Evolutionary conservation across 2,329 filamentous ascomycete genomes (phyloP).

Genomic region (Ophiocordyceps unilateralis): DNA sequence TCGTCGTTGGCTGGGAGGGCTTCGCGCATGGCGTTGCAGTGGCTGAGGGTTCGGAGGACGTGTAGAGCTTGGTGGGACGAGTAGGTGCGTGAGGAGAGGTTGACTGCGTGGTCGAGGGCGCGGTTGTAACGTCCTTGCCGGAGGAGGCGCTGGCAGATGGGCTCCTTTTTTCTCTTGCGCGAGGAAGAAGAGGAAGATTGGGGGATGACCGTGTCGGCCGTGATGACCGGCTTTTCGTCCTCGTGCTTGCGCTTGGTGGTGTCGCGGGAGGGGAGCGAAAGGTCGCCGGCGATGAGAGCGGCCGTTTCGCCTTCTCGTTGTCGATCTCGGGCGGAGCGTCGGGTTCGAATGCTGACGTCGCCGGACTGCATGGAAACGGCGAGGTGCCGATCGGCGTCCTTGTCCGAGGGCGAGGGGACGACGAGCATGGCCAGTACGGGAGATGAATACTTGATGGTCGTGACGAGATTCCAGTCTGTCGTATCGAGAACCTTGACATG

Average conservation of each 20-base stretch:
- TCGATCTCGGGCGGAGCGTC: constrained; percentile 60
- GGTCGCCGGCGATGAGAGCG: constrained; percentile 57
- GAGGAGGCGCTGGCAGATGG: constrained; percentile 65
- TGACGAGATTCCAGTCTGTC: constrained; percentile 87
- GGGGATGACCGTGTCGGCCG: constrained; percentile 75
- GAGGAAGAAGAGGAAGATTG: constrained; percentile 12
- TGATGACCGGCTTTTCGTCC: constrained; percentile 6
- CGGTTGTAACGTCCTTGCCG: constrained; percentile 69
- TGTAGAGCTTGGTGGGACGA: constrained; percentile 51
- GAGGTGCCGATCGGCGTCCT: constrained; percentile 70
- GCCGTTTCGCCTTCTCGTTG: constrained; percentile 76
- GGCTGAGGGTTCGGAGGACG: constrained; percentile 66
- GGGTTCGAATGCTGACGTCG: constrained; percentile 75
- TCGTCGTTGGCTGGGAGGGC: constrained; percentile 73
- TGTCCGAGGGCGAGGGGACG: constrained; percentile 26
- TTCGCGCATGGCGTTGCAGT: constrained; percentile 68
- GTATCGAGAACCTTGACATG: constrained; percentile 97
- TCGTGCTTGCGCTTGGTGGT: constrained; percentile 48
- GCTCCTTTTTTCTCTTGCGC: constrained; percentile 24
- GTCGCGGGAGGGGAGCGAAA: constrained; percentile 61
- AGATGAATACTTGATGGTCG: constrained; percentile 80
- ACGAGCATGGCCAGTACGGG: constrained; percentile 76
- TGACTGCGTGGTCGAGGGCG: constrained; percentile 39
- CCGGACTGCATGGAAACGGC: constrained; percentile 91
- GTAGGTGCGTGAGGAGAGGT: constrained; percentile 13